Percentiles rank a stretch among this genome's conserved stretches.
phyloP scores from a whole-genome alignment of 177 flowering plant species.

The Telopea speciosissima region DNA sequence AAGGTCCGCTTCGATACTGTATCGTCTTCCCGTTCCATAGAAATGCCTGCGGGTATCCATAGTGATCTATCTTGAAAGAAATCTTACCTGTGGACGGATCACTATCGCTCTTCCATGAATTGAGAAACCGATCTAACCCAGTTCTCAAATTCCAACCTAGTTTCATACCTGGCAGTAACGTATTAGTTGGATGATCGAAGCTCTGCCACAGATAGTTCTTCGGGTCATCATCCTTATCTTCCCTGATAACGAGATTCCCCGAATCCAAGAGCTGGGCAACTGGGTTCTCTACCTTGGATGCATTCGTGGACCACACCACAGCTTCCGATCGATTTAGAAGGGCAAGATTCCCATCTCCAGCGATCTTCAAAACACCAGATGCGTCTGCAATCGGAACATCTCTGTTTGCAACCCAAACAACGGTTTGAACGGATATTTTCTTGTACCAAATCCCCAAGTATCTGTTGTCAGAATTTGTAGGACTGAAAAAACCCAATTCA shows the following conservation, averaged over 20 bases:
- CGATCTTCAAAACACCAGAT: slow-evolving; percentile 17
- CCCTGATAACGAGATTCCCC: slow-evolving; percentile 43
- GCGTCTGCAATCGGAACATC: slow-evolving; percentile 18
- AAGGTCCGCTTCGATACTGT: slow-evolving; percentile 19
- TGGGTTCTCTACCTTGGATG: background rate
- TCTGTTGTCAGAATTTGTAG: slow-evolving; percentile 8
- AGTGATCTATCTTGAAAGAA: slow-evolving; percentile 11
- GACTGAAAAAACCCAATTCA: slow-evolving; percentile 25
- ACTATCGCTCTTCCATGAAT: slow-evolving; percentile 30
- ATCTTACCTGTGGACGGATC: slow-evolving; percentile 36
- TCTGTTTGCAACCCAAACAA: slow-evolving; percentile 38
- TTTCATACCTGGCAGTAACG: slow-evolving; percentile 30
- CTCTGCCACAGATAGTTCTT: slow-evolving; percentile 33
- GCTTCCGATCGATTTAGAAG: slow-evolving; percentile 12
- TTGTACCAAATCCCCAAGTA: slow-evolving; percentile 29
- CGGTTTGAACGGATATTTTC: background rate
- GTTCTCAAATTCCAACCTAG: slow-evolving; percentile 21
- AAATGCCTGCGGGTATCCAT: slow-evolving; percentile 17
- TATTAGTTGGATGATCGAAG: slow-evolving; percentile 35
- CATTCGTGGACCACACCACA: slow-evolving; percentile 32
- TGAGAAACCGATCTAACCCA: slow-evolving; percentile 7
- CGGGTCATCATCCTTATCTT: background rate
- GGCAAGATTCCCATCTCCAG: slow-evolving; percentile 20
- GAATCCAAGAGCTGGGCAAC: slow-evolving; percentile 26
- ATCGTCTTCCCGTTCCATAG: background rate